Evolutionary conservation across 805 yeast genomes (phyloP).

Genomic region (Metschnikowia rubicola): DNA sequence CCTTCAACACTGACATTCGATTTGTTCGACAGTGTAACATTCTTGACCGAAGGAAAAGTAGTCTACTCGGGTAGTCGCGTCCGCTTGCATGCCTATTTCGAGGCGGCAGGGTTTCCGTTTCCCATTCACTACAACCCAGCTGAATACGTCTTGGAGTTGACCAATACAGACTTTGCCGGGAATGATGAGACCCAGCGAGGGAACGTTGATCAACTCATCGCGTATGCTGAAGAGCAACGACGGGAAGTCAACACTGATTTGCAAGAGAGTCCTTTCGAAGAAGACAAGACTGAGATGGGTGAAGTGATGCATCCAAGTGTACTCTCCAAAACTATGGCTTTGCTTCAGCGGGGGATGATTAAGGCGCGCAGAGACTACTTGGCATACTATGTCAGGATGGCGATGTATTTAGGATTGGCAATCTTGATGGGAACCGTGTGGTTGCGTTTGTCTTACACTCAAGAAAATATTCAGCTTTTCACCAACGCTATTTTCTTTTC

Average conservation of each 20-base stretch:
- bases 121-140: constrained; percentile 24
- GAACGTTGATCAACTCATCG: too few species aligned
- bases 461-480: constrained; percentile 25
- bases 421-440: constrained; percentile 41
- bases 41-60: constrained; percentile 59
- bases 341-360: constrained; percentile 24
- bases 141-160: constrained; percentile 28
- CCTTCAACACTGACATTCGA: constrained; percentile 75
- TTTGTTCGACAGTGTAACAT: constrained; percentile 62
- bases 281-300: neutral
- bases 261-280: neutral
- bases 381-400: constrained; percentile 35
- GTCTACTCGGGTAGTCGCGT: constrained; percentile 43
- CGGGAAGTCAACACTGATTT: neutral
- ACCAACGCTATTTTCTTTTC: constrained; percentile 37
- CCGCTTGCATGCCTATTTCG: constrained; percentile 49
- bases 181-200: neutral
- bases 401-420: constrained; percentile 39
- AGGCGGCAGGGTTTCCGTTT: constrained; percentile 18
- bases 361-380: constrained; percentile 35
- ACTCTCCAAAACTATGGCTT: constrained; percentile 14
- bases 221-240: neutral
- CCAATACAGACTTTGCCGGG: constrained; percentile 24
- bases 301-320: neutral
- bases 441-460: constrained; percentile 25